Base-by-base conservation (phyloP, 2,329 filamentous ascomycete genomes). In the Claviceps quebecensis region DNA sequence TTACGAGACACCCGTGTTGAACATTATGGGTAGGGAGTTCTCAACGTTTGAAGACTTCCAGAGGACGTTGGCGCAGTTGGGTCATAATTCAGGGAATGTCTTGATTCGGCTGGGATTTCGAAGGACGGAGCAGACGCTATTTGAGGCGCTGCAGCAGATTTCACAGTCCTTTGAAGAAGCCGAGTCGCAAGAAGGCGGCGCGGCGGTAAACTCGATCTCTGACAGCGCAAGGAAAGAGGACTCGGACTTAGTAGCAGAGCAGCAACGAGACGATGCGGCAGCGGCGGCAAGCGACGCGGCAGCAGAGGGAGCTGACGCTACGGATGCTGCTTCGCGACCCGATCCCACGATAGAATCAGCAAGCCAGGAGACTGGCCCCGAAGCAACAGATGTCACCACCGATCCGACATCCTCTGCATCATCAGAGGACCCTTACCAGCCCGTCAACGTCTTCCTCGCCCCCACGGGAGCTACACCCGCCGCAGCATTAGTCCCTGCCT, bases 1-100 rank as follows among this genome's bases (percentile, higher is more conserved):
- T 65, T 96, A 96, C 61, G 87, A 97, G 68, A 84, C 82, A 56
- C 93, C 93, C 0, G 82, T 89, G 16, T 69, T 97, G 51, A 84
- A 90, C 56, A 78, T 95, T 56, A 84, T 95, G 76, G 87, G 85
- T 9, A 77, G 87, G 59, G 87, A 91, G 58, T 68, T 95, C 16
- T 77, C 83, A 2, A 81, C 78, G 0, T 87, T 97, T 59, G 73
- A 74, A 17, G 90, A 94, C 60, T 76, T 97, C 53, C 88, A 96
- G 65, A 95, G 95, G 73, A 90, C 87, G 1, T 68, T 98, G 45
- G 83, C 82, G 5, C 87, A 95, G 64, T 71, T 97, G 17, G 93
- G 93, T 0, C 84, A 94, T 60, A 94, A 90, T 63, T 84, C 80
- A 47, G 91, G 93, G 5, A 91, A 78, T 61, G 83, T 87, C 4